Evolutionary conservation across 1,139 yeast species (phyloP), one percentile per base, ranked within the genome.

Genomic region (Candida buenavistaensis): DNA sequence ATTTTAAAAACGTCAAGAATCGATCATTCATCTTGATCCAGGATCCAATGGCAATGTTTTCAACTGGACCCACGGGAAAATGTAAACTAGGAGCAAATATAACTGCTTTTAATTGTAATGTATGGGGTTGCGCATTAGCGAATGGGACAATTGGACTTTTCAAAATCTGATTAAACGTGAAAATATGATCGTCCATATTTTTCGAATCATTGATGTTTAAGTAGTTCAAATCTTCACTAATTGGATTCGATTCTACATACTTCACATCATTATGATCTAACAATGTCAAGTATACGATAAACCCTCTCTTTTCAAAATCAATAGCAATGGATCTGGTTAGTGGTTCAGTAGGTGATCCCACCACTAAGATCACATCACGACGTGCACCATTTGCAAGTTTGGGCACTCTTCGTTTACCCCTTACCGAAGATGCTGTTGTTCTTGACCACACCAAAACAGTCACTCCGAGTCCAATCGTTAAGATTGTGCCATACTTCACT

Each of bases 331-430:
- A 65, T 38, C 88, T 66, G 0, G 88, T 80, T 43, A 86, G 61
- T 1, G 90, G 89, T 44, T 85, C 94, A 0, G 79, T 72, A 1
- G 92, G 90, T 2, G 90, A 82, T 1, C 95, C 95, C 2, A 86
- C 72, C 5, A 87, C 63, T 21, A 87, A 63, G 0, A 86, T 77
- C 5, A 84, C 92, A 47, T 86, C 94, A 39, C 74, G 72, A 29
- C 95, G 62, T 2, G 87, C 86, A 0, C 94, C 95, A 45, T 81
- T 81, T 7, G 74, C 48, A 23, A 86, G 64, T 40, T 79, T 72
- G 4, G 72, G 69, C 0, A 89, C 95, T 41, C 82, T 62, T 47
- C 95, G 64, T 35, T 54, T 59, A n/a, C 45, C 39, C 16, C 39
- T 43, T 11, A 36, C 32, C 2, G 35, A 24, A 16, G 27, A 6